Evolutionary conservation across 2,329 filamentous ascomycete species (phyloP).

Genomic region (Diaporthe citriasiana): DNA sequence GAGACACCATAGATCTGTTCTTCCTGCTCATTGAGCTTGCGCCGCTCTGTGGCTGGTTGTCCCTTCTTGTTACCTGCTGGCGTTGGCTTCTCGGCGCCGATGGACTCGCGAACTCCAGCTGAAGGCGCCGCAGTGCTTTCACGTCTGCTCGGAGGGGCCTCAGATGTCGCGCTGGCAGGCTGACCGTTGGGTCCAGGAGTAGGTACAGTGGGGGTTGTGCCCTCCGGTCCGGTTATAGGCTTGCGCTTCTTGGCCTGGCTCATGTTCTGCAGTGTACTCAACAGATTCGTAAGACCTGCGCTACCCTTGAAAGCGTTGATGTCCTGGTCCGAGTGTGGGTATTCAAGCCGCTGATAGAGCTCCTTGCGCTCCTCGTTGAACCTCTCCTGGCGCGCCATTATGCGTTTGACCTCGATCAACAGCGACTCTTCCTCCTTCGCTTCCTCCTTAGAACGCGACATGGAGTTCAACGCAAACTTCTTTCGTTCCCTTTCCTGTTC

Average conservation of each 20-base stretch:
- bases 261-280: conserved; percentile 75
- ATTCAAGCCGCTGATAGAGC: conserved; percentile 88
- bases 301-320: conserved; percentile 62
- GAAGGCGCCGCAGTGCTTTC: conserved; percentile 65
- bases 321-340: conserved; percentile 78
- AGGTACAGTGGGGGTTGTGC: conserved; percentile 60
- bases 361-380: conserved; percentile 91
- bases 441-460: conserved; percentile 87
- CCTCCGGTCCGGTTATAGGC: conserved; percentile 74
- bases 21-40: conserved; percentile 81
- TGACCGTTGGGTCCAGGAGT: conserved; percentile 50
- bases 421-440: conserved; percentile 92
- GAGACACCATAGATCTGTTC: conserved; percentile 86
- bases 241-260: conserved; percentile 94
- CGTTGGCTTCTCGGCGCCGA: conserved; percentile 55
- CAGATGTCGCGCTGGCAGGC: conserved; percentile 56
- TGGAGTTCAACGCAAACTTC: conserved; percentile 83
- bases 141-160: conserved; percentile 59
- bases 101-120: conserved; percentile 62
- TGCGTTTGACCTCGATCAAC: conserved; percentile 90
- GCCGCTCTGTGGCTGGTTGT: conserved; percentile 67
- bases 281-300: conserved; percentile 36
- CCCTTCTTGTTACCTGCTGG: conserved; percentile 66
- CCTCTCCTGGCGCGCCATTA: conserved; percentile 86
- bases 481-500: conserved; percentile 85